Evolutionary conservation across 768 basidiomycete genomes (phyloP).

Genomic region (Amanita exitialis): DNA sequence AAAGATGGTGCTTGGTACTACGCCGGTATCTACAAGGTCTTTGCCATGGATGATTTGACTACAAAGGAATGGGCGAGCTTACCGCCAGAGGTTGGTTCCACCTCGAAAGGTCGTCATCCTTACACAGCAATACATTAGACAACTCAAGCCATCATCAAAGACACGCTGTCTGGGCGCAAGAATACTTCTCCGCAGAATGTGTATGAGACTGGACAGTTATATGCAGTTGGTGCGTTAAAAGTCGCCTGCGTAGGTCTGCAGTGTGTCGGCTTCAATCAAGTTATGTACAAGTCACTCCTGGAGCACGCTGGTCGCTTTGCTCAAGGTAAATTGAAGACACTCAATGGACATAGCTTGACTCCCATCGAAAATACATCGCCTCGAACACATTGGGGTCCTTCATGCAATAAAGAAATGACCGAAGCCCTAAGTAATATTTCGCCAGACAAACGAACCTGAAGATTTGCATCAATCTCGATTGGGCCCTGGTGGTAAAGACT

Average conservation of each 20-base stretch:
- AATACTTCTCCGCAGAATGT: constrained; percentile 70
- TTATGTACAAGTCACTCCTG: constrained; percentile 52
- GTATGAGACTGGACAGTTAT: constrained; percentile 68
- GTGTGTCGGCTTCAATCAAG: constrained; percentile 67
- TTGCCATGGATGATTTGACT: constrained; percentile 55
- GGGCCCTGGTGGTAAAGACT: background rate
- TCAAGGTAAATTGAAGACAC: constrained; percentile 4
- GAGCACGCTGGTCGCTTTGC: constrained; percentile 47
- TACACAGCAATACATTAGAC: constrained; percentile 31
- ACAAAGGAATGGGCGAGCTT: constrained; percentile 62
- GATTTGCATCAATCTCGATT: background rate
- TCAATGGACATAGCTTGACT: background rate
- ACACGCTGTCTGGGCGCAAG: constrained; percentile 61
- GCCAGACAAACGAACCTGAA: background rate
- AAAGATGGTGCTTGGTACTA: constrained; percentile 80
- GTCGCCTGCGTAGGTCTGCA: constrained; percentile 67
- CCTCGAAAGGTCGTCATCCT: background rate
- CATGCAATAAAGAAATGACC: background rate
- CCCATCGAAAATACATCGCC: background rate
- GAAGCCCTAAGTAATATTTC: background rate
- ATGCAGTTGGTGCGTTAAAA: constrained; percentile 60
- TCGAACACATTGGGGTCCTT: background rate
- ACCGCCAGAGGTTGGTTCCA: constrained; percentile 42
- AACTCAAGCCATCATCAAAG: constrained; percentile 55
- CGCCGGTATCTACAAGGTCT: constrained; percentile 65